Conservation (phyloP, 192 early-diverging fungal species). For the Gonapodya prolifera region DNA sequence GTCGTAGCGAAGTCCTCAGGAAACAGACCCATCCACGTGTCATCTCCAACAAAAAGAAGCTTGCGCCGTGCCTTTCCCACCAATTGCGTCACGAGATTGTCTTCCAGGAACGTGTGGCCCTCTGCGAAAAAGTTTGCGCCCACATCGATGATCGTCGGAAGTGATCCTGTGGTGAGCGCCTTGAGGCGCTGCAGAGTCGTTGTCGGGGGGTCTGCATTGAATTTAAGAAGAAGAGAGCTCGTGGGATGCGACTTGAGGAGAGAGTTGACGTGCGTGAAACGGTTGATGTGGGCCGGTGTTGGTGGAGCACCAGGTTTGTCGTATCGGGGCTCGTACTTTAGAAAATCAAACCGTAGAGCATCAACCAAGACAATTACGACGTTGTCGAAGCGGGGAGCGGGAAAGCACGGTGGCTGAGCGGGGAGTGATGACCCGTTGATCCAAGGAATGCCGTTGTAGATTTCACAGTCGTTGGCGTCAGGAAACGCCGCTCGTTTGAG, state of each 20-base stretch:
- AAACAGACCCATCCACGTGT: conserved; percentile 65
- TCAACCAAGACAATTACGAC: conserved; percentile 58
- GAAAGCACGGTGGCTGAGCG: conserved; percentile 3
- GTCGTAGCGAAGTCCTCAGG: conserved; percentile 3
- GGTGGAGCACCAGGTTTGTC: conserved; percentile 46
- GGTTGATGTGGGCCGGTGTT: conserved; percentile 22
- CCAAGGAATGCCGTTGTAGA: conserved; percentile 5
- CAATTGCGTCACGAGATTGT: conserved; percentile 62
- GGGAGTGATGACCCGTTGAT: not conserved
- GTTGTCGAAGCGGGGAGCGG: conserved; percentile 10
- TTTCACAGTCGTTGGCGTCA: conserved; percentile 27
- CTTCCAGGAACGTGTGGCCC: conserved; percentile 59
- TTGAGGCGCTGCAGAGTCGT: conserved; percentile 74
- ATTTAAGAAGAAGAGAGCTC: conserved; percentile 54
- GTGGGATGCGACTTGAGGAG: conserved; percentile 32
- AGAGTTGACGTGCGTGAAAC: conserved; percentile 36
- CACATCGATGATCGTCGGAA: conserved; percentile 71
- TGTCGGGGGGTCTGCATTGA: conserved; percentile 64
- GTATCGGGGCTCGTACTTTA: conserved; percentile 32
- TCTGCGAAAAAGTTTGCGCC: conserved; percentile 57
- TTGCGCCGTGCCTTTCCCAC: conserved; percentile 20
- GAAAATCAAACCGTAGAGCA: conserved; percentile 55
- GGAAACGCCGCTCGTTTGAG: conserved; percentile 50
- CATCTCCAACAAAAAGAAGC: conserved; percentile 4
- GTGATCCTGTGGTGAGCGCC: conserved; percentile 63